Evolutionary conservation across 164 flowering plant species (phyloP), one percentile per base, ranked within the genome.

Genomic region (Tetracentron sinense): DNA sequence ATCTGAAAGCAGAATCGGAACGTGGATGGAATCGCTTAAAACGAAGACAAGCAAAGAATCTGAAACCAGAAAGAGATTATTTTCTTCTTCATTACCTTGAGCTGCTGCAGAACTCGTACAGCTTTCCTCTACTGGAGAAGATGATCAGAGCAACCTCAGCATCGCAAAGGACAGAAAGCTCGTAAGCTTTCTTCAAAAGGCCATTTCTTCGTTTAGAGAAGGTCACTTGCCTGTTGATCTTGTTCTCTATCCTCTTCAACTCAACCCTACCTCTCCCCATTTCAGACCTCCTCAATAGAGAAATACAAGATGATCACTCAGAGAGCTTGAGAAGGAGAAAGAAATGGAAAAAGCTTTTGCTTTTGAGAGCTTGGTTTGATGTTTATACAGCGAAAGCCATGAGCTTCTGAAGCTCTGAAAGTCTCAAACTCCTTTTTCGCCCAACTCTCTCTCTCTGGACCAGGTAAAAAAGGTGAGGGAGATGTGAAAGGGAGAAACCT

Each of bases 251-350:
- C 68, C 79, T 75, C 84, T 80, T 80, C 79, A 80, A 61, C 76
- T 80, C 84, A 52, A 80, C 81, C 70, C 79, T 72, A 38, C 84
- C 84, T 60, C 84, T 80, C 64, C 84, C 84, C 84, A 80, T 80
- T 47, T 61, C 46, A 33, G 38, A 33, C 4, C 38, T 33, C 38
- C 8, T 33, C 8, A 33, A 33, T 8, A 4, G 15, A 38, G 44
- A 38, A 12, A 16, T 8, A 38, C 7, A 38, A 8, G 15, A 38
- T 16, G 14, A 38, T 38, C 38, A 38, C 5, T 38, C 44, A 4
- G 44, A 16, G 14, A 38, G 44, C 2, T 4, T 8, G n/a, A n/a
- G n/a, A n/a, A n/a, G n/a, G n/a, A n/a, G n/a, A n/a, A n/a, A n/a
- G n/a, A n/a, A n/a, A n/a, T n/a, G n/a, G n/a, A n/a, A n/a, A n/a